phyloP scores from a whole-genome alignment of 2,329 filamentous ascomycete genomes.

The Erysiphe pulchra region DNA sequence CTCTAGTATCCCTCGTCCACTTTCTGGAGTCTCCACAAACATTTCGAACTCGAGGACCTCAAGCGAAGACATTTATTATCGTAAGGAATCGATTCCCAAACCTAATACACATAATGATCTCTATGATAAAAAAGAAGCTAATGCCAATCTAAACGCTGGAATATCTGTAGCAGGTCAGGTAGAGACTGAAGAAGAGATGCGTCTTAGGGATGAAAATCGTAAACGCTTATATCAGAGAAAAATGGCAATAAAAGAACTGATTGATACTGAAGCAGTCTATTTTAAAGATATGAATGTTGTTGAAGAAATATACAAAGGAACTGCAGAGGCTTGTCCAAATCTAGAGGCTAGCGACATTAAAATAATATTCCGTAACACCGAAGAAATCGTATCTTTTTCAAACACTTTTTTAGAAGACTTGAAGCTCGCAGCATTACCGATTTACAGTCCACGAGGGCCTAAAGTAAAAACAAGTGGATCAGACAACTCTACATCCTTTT shows the following conservation, averaged over 20 bases:
- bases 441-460: constrained; percentile 38
- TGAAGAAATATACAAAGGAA: constrained; percentile 92
- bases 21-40: background rate
- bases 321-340: constrained; percentile 55
- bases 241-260: constrained; percentile 69
- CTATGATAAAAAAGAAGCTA: no score
- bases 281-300: constrained; percentile 92
- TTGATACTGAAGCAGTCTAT: constrained; percentile 81
- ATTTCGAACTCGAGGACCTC: constrained; percentile 8
- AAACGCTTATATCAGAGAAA: constrained; percentile 57
- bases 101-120: no score
- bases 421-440: constrained; percentile 51
- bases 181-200: constrained; percentile 14
- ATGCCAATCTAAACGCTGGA: no score
- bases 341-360: constrained; percentile 68
- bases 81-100: constrained; percentile 9
- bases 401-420: constrained; percentile 53
- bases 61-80: constrained; percentile 11
- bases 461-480: constrained; percentile 17
- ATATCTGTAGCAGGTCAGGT: background rate
- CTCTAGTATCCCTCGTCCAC: background rate
- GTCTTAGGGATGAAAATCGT: constrained; percentile 27
- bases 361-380: constrained; percentile 74
- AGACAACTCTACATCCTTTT: constrained; percentile 3
- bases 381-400: constrained; percentile 74